Percentiles rank a stretch among this genome's conserved stretches.
These are phyloP conservation scores for Colletotrichum cuscutae DNA, from an alignment of 2,329 filamentous ascomycete genomes.

Conservation along the genomic window DNA sequence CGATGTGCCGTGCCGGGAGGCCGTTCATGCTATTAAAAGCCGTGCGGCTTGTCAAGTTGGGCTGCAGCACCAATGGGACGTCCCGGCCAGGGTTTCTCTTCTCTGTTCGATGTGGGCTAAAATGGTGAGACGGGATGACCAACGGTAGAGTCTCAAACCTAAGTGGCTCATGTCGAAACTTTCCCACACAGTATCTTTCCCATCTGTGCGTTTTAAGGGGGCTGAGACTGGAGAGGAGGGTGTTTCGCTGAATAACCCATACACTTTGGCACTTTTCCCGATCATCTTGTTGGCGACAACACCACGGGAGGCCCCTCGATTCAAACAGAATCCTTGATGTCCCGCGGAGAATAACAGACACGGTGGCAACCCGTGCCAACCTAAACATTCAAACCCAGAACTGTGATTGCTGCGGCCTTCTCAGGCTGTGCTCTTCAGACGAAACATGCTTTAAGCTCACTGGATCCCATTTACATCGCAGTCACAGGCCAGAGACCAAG, in stretches of 20 bases:
- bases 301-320: not conserved
- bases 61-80: constrained; percentile 2
- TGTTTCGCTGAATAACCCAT: not conserved
- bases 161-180: constrained; percentile 21
- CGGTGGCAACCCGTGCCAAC: not conserved
- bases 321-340: not conserved
- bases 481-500: not conserved
- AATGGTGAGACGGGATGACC: constrained; percentile 30
- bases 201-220: not conserved
- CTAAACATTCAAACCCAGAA: not conserved
- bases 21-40: constrained; percentile 29
- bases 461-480: not conserved
- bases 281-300: not conserved
- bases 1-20: constrained; percentile 30
- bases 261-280: not conserved
- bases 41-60: not conserved
- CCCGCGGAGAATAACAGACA: not conserved
- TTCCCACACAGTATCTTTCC: not conserved
- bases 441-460: constrained; percentile 15
- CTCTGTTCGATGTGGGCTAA: constrained; percentile 4
- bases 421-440: constrained; percentile 24
- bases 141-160: constrained; percentile 24
- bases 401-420: not conserved
- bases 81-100: not conserved
- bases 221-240: not conserved